Conservation (phyloP, 106 monocot species). For the Posidonia australis region DNA sequence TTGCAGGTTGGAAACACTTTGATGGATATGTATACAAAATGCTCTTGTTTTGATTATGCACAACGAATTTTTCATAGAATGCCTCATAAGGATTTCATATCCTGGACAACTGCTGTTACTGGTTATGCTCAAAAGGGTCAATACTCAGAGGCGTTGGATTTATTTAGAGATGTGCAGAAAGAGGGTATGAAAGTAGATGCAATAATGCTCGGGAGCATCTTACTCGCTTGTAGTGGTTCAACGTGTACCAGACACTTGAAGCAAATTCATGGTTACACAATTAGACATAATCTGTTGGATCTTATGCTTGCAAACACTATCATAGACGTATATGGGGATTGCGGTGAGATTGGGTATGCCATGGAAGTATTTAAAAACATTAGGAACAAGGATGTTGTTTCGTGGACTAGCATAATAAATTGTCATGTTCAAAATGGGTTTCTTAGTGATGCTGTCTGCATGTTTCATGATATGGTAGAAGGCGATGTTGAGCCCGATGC, state of each 20-base stretch:
- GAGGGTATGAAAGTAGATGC: slow-evolving; percentile 35
- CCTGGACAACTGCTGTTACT: slow-evolving; percentile 57
- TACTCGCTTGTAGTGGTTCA: slow-evolving; percentile 38
- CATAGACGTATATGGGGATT: slow-evolving; percentile 52
- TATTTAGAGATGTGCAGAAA: slow-evolving; percentile 33
- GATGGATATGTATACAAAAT: slow-evolving; percentile 69
- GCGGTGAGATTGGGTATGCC: slow-evolving; percentile 35
- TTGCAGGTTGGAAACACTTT: slow-evolving; percentile 68
- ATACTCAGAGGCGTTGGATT: slow-evolving; percentile 33
- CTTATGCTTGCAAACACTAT: slow-evolving; percentile 47
- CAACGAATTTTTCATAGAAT: slow-evolving; percentile 34
- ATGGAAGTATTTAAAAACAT: slow-evolving; percentile 24
- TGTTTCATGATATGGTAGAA: slow-evolving; percentile 34
- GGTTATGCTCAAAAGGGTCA: slow-evolving; percentile 30
- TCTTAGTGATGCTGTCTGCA: slow-evolving; percentile 33
- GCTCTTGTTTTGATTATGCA: slow-evolving; percentile 26
- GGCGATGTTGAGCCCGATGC: slow-evolving; percentile 32
- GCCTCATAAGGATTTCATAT: slow-evolving; percentile 40
- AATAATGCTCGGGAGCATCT: slow-evolving; percentile 54
- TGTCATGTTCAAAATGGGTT: slow-evolving; percentile 34
- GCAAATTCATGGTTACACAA: slow-evolving; percentile 49
- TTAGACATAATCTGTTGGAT: slow-evolving; percentile 38
- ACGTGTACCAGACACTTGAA: slow-evolving; percentile 23
- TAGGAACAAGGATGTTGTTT: slow-evolving; percentile 45
- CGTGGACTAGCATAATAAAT: slow-evolving; percentile 67